A percentile compares a stretch with the other conserved stretches of the same genome.
Conservation (phyloP, 2,329 filamentous ascomycete species). For the Trichophyton benhamiae region DNA sequence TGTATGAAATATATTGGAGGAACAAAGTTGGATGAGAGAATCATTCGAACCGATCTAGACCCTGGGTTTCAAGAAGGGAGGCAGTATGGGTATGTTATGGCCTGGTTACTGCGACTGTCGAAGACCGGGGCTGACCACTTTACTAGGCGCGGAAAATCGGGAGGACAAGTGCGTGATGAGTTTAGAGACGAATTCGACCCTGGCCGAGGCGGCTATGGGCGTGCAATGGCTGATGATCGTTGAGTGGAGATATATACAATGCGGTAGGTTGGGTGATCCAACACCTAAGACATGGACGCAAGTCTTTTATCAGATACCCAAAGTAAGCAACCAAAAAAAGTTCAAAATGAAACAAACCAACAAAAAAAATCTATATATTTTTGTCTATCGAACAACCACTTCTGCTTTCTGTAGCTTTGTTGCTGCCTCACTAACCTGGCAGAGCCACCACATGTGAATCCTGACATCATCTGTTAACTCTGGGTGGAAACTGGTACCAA, state of each 20-base stretch:
- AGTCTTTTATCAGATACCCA: conserved; percentile 8
- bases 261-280: neutral
- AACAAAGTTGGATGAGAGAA: conserved; percentile 92
- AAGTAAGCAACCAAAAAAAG: neutral
- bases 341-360: neutral
- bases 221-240: conserved; percentile 57
- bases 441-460: conserved; percentile 90
- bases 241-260: conserved; percentile 50
- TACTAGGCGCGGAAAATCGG: conserved; percentile 67
- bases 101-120: neutral
- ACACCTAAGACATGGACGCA: neutral
- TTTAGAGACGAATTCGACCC: conserved; percentile 96
- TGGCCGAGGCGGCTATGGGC: conserved; percentile 76
- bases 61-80: conserved; percentile 91
- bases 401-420: conserved; percentile 16
- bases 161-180: conserved; percentile 93
- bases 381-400: conserved; percentile 8
- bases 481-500: conserved; percentile 91
- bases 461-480: conserved; percentile 78
- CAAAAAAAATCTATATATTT: neutral
- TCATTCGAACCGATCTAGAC: conserved; percentile 90
- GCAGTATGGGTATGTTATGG: conserved; percentile 60
- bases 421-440: conserved; percentile 47
- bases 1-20: conserved; percentile 98
- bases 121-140: neutral